Evolutionary conservation across 164 flowering plant genomes (phyloP), one percentile per base, ranked within the genome.

Genomic region (Berberis vulgaris): DNA sequence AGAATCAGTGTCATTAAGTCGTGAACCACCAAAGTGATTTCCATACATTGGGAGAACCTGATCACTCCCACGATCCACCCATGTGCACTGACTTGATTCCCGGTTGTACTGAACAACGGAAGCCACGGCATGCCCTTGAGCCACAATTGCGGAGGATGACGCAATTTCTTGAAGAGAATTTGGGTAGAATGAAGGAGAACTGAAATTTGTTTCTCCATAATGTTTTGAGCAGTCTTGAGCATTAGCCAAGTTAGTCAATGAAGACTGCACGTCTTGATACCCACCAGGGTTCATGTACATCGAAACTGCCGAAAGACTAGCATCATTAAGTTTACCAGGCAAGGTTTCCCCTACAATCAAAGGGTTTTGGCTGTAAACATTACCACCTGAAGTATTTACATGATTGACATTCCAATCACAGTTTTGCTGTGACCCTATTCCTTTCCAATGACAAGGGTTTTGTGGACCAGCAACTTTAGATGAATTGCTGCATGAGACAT

Each of bases 371-470:
- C 61, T 66, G 57, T 75, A 59, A 55, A 60, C 69, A 70, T 43
- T 65, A 9, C 63, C 69, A 1, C 65, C 61, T 5, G 69, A 49
- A 3, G 66, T 68, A 70, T 63, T 67, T 38, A 69, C 72, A 70
- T 66, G 69, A 67, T 72, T 70, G 58, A 70, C 66, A 70, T 64
- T 53, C 82, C 81, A 76, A 69, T 77, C 84, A 62, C 66, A 58
- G 41, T 57, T 65, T 41, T 70, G 74, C 26, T 77, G 79, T 40
- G 82, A 54, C 46, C 70, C 73, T 63, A 75, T 10, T 42, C 71
- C 70, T 71, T 72, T 83, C 84, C 85, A 82, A 43, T 60, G 65
- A 45, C 70, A 70, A 65, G 73, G 65, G 41, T 69, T 67, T 10
- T 72, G 79, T 52, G 72, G 65, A 44, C 67, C 66, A 44, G 45